Evolutionary conservation across 495 filamentous ascomycete genomes (phyloP), one percentile per base, ranked within the genome.

Genomic region (Aspergillus bridgeri): DNA sequence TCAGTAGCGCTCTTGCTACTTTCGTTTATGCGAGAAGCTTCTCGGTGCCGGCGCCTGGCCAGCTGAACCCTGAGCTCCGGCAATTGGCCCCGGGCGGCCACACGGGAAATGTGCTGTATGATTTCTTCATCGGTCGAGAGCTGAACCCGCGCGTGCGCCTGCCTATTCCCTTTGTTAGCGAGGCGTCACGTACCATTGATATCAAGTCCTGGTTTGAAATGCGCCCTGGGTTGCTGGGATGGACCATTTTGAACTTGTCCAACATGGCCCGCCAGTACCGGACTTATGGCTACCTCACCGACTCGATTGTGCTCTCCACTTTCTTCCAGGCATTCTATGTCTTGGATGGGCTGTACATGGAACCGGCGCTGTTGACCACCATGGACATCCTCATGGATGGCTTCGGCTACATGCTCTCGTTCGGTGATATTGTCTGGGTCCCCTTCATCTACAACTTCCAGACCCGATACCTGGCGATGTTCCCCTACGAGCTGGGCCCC

Each of bases 121-220:
- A 98, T 73, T 98, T 89, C 81, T 98, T 91, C 76, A 98, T 98
- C 61, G 94, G 94, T 19, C 91, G 94, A 38, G 94, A 98, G 68
- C 86, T 98, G 56, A 98, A 98, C 75, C 93, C 95, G 7, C 91
- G 92, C 25, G 70, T 98, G 49, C 83, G 79, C 5, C 65, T 96
- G 13, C 92, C 92, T 3, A 68, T 93, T 51, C 77, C 94, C 20
- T 89, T 90, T 61, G 62, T 78, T 55, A 72, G 71, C 43, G 75
- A 79, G 44, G 59, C 64, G 3, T 72, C 76, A 6, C 70, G 75
- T 11, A 86, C 87, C 48, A 81, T 97, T 48, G 95, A 98, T 65
- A 88, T 98, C 70, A 97, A 96, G 74, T 79, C 86, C 49, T 97
- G 85, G 66, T 90, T 87, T 75, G 94, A 98, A 75, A 78, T 98